phyloP scores from a whole-genome alignment of 108 stramenopile species.

The Mediolabrus comicus region DNA sequence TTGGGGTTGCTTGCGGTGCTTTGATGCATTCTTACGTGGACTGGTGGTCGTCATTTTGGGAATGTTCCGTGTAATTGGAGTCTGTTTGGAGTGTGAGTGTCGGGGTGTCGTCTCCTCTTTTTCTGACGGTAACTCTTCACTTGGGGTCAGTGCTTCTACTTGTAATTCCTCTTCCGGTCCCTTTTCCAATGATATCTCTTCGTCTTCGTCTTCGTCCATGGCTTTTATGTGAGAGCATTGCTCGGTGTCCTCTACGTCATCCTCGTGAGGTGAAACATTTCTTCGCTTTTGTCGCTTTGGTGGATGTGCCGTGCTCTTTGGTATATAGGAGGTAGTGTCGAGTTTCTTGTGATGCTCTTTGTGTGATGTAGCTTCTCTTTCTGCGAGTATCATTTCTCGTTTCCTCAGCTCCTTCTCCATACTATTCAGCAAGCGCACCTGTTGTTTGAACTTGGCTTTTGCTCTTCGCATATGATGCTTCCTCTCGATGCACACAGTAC shows the following conservation, averaged over 20 bases:
- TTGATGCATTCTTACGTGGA: background rate
- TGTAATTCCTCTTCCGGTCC: no score
- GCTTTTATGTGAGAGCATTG: background rate
- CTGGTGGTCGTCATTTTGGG: no score
- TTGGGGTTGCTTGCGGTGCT: background rate
- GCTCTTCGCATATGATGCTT: slow-evolving; percentile 7
- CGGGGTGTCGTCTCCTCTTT: background rate
- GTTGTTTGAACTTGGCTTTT: slow-evolving; percentile 3
- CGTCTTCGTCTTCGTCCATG: background rate
- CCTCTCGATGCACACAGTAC: slow-evolving; percentile 5
- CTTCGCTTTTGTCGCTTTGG: background rate
- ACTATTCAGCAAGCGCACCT: slow-evolving; percentile 3
- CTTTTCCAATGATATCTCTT: background rate
- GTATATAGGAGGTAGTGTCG: background rate
- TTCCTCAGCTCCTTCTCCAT: slow-evolving; percentile 5
- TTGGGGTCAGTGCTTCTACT: background rate
- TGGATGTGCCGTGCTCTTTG: background rate
- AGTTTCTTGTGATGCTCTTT: background rate
- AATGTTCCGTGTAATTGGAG: no score
- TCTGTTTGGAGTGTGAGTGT: background rate
- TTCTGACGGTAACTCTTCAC: background rate
- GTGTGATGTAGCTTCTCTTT: background rate
- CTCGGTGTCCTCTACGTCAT: background rate
- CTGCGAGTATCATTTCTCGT: slow-evolving; percentile 8
- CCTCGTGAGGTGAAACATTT: background rate